Evolutionary conservation across 306 rosid genomes (phyloP), one percentile per base, ranked within the genome.

Genomic region (Cajanus cajan): DNA sequence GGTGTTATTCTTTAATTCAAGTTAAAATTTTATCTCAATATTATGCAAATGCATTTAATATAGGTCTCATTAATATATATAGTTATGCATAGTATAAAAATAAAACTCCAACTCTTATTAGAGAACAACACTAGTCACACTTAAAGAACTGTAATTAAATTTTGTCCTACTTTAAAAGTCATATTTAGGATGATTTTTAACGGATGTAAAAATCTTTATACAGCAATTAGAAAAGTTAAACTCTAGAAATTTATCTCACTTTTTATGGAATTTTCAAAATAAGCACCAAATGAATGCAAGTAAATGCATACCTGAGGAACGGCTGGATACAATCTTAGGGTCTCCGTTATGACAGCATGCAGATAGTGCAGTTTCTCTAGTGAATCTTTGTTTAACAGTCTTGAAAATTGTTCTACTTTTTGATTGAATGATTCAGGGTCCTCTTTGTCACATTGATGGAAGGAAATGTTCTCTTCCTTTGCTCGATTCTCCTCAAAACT

Each of bases 331-430:
- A 95, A 76, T 73, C 98, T 89, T 7, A 95, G 88, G 4, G 99
- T 91, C 90, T 95, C 98, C 1, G 99, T 93, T 31, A 95, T 90
- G 74, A 89, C 93, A 0, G 99, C 99, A 69, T 91, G 98, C 86
- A 95, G 74, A 78, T 91, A 93, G 54, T 87, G 87, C n/a, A 91
- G 58, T 62, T 24, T 87, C 21, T 87, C 92, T 51, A 93, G 39
- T n/a, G 97, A 86, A 71, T 91, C 98, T 71, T 95, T 91, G 51
- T 65, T 91, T 81, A 95, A 57, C 0, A 93, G 80, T 18, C 67
- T 63, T 28, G 97, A 87, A 74, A 86, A 93, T 41, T 91, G 92
- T 22, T 22, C 68, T 6, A 87, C 87, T 70, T 93, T 95, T 87
- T 44, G 83, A 50, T 90, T 82, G 73, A 90, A 92, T 14, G 91